Percentiles rank a stretch among this genome's conserved stretches.
phyloP scores from a whole-genome alignment of 208 protist genomes.

The Trypanosomatidae sp. region DNA sequence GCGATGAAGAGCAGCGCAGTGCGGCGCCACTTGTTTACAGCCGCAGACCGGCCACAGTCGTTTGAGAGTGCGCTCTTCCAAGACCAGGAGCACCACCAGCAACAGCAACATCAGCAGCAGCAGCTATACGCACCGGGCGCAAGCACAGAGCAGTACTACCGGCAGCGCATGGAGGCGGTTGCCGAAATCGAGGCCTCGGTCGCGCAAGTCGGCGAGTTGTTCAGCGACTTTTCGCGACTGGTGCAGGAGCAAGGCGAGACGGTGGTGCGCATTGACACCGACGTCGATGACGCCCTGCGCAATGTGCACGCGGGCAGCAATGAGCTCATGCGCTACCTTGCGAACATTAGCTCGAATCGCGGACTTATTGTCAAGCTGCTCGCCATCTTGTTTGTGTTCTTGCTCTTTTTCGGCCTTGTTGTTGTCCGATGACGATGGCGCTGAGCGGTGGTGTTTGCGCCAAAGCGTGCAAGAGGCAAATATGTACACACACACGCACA shows the following conservation, averaged over 20 bases:
- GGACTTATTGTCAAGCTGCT: constrained; percentile 91
- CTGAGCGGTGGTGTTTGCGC: background rate
- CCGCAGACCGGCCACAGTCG: constrained; percentile 52
- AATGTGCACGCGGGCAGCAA: constrained; percentile 89
- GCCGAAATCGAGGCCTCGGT: constrained; percentile 80
- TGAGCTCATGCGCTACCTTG: constrained; percentile 84
- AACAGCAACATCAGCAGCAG: constrained; percentile 55
- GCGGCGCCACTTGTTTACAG: constrained; percentile 70
- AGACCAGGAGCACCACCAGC: constrained; percentile 38
- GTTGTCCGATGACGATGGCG: constrained; percentile 60
- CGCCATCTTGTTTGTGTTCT: constrained; percentile 83
- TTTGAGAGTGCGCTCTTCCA: constrained; percentile 87
- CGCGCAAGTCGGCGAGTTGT: constrained; percentile 81
- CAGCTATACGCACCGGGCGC: constrained; percentile 39
- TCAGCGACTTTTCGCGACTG: constrained; percentile 86
- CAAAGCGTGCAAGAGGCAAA: background rate
- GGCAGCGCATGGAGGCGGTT: constrained; percentile 71
- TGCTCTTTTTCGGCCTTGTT: constrained; percentile 86
- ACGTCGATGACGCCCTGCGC: constrained; percentile 65
- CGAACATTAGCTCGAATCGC: constrained; percentile 79
- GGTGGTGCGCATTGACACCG: constrained; percentile 82
- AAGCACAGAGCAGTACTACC: constrained; percentile 69
- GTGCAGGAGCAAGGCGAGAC: constrained; percentile 89
- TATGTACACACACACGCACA: background rate
- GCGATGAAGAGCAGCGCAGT: constrained; percentile 61